Conservation (phyloP, 2,329 filamentous ascomycete genomes). For the Seiridium cupressi region DNA sequence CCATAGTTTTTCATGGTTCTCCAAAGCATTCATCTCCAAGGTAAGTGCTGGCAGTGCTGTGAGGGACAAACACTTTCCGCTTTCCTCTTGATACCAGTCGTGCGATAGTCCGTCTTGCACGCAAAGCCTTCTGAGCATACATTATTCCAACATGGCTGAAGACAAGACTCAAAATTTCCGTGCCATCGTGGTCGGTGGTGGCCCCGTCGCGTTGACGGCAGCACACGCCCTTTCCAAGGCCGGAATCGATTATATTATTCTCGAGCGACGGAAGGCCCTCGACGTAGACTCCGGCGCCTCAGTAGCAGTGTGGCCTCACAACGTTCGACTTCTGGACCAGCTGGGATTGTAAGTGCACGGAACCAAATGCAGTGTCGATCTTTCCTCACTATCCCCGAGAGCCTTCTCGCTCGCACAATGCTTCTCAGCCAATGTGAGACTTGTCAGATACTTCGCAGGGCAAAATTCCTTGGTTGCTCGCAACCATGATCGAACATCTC, state of each 20-base stretch:
- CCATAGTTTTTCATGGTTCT: background rate
- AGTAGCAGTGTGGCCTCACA: slow-evolving; percentile 21
- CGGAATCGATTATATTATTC: slow-evolving; percentile 26
- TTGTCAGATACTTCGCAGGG: no score
- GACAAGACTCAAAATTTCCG: slow-evolving; percentile 16
- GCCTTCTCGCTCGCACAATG: no score
- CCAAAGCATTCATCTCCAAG: no score
- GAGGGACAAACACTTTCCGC: no score
- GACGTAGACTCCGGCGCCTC: slow-evolving; percentile 19
- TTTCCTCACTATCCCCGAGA: no score
- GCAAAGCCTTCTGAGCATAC: no score
- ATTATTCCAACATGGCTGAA: background rate
- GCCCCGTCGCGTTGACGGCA: slow-evolving; percentile 22
- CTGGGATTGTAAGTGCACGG: slow-evolving; percentile 12
- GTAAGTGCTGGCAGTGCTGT: no score
- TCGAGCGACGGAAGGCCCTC: slow-evolving; percentile 21
- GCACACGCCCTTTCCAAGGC: slow-evolving; percentile 23
- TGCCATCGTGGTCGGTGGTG: slow-evolving; percentile 24
- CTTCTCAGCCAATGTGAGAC: no score
- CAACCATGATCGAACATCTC: no score
- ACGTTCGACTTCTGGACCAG: slow-evolving; percentile 25
- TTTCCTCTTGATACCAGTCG: no score
- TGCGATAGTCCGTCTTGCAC: background rate
- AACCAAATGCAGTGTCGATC: no score
- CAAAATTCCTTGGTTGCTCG: no score